phyloP scores from a whole-genome alignment of 1,284 basidiomycete species.

The Ganoderma lucidum region DNA sequence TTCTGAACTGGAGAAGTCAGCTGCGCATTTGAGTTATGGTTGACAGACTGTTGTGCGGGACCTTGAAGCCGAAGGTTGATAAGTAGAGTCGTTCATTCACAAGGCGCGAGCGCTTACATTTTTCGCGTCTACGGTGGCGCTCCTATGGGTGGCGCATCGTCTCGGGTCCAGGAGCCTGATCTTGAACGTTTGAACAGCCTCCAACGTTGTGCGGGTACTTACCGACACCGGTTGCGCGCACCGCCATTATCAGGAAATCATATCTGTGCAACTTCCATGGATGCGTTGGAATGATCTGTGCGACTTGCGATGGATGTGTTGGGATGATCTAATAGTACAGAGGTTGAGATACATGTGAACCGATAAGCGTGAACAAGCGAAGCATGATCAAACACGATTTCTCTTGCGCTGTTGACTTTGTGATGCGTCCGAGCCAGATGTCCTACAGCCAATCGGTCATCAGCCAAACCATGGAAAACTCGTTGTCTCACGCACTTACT shows the following conservation, averaged over 20 bases:
- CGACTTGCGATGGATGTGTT: not conserved
- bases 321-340: conserved; percentile 10
- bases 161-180: not conserved
- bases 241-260: not conserved
- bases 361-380: conserved; percentile 7
- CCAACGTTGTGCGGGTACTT: not conserved
- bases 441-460: conserved; percentile 18
- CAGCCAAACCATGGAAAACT: conserved; percentile 12
- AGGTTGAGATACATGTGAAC: conserved; percentile 10
- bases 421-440: conserved; percentile 26
- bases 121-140: not conserved
- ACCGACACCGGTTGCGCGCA: too few relatives aligned
- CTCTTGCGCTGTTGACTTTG: conserved; percentile 31
- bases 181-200: not conserved
- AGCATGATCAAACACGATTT: conserved; percentile 26
- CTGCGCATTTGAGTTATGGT: not conserved
- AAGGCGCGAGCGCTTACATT: not conserved
- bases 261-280: too few relatives aligned
- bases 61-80: not conserved
- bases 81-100: not conserved
- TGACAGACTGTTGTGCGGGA: not conserved
- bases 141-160: not conserved
- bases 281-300: not conserved
- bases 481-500: conserved; percentile 47
- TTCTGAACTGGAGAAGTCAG: not conserved